phyloP scores from a whole-genome alignment of 169 alveolate species.

The Eimeria maxima region DNA sequence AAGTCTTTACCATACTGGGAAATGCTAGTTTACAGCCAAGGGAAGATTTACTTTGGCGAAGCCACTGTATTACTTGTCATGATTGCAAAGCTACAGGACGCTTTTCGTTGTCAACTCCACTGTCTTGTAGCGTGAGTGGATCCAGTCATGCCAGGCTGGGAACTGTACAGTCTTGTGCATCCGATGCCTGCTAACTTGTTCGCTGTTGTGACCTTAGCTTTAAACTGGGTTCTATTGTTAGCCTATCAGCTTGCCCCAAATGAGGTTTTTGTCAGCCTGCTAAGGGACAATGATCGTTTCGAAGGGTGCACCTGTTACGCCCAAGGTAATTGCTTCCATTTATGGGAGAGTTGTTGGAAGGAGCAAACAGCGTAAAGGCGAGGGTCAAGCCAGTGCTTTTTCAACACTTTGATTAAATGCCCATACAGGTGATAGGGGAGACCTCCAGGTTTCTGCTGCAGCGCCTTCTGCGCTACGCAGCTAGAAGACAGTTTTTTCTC shows the following conservation, averaged over 20 bases:
- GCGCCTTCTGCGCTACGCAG: neutral
- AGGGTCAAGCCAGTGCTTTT: neutral
- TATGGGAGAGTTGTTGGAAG: neutral
- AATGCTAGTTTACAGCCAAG: conserved; percentile 2
- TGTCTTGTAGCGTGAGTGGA: neutral
- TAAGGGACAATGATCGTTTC: neutral
- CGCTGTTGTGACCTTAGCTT: neutral
- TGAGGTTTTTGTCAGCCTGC: neutral
- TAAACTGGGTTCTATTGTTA: neutral
- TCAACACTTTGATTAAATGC: neutral
- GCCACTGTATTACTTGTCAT: neutral
- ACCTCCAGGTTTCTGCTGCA: neutral
- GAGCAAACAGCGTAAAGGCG: neutral
- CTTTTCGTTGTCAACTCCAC: neutral
- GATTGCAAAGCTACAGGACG: neutral
- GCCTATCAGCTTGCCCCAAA: conserved; percentile 16
- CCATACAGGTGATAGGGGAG: neutral
- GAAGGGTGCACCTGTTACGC: neutral
- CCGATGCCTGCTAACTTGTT: neutral
- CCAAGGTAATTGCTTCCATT: neutral
- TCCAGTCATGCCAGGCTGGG: neutral
- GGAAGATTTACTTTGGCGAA: neutral
- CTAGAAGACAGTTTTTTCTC: neutral
- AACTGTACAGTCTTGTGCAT: neutral
- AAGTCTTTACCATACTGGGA: neutral